phyloP scores from a whole-genome alignment of 139 green algal species.

The Chlamydomonas applanata region DNA sequence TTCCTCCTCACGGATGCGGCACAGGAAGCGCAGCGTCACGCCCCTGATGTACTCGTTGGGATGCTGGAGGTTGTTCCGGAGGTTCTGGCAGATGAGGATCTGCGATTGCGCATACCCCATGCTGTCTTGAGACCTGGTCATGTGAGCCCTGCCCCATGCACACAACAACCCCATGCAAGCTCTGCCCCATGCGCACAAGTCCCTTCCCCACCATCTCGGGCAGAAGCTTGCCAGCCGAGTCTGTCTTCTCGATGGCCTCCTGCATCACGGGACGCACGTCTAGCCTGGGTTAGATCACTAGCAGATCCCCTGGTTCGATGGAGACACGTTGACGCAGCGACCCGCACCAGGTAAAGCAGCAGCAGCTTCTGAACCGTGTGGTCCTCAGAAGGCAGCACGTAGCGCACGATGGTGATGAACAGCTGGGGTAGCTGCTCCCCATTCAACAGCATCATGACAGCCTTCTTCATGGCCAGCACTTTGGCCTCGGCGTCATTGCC shows the following conservation, averaged over 20 bases:
- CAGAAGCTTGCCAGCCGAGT: conserved; percentile 90
- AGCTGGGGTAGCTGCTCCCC: conserved; percentile 93
- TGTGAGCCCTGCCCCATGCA: not conserved
- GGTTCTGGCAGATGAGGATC: conserved; percentile 99
- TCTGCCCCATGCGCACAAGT: too few relatives aligned
- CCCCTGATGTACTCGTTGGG: conserved; percentile 99
- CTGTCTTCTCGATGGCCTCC: conserved; percentile 96
- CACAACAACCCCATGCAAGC: not conserved
- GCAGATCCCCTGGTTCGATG: not conserved
- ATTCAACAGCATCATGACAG: conserved; percentile 88
- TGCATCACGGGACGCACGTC: not conserved
- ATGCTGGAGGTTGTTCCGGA: conserved; percentile 99
- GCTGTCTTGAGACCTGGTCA: too few relatives aligned
- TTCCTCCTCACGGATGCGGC: conserved; percentile 93
- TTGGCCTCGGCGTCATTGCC: conserved; percentile 80
- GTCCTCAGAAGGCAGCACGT: conserved; percentile 97
- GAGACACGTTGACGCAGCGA: not conserved
- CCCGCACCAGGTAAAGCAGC: conserved; percentile 92
- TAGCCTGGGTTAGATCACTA: not conserved
- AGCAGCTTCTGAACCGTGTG: conserved; percentile 98
- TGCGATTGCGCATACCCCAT: conserved; percentile 31
- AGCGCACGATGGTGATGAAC: conserved; percentile 99
- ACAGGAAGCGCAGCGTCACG: conserved; percentile 95
- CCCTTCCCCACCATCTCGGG: conserved; percentile 97
- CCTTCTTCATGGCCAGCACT: conserved; percentile 92